Evolutionary conservation across 2,329 filamentous ascomycete species (phyloP).

Genomic region (Cryphonectria parasitica): DNA sequence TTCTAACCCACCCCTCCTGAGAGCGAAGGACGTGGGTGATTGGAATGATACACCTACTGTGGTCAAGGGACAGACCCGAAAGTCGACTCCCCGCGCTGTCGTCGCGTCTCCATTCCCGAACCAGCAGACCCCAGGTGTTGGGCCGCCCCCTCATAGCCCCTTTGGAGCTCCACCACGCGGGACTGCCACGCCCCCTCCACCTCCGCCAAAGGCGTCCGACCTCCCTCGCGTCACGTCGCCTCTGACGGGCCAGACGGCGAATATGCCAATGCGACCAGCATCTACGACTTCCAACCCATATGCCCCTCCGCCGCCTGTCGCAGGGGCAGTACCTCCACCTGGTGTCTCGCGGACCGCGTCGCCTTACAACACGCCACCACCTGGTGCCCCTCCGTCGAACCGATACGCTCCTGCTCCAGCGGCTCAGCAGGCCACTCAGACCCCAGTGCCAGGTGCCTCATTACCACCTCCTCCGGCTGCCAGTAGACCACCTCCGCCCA

Average conservation of each 20-base stretch:
- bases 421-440: slow-evolving; percentile 55
- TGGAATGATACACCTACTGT: slow-evolving; percentile 98
- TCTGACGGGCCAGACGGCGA: slow-evolving; percentile 55
- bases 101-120: slow-evolving; percentile 78
- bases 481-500: slow-evolving; percentile 51
- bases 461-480: slow-evolving; percentile 47
- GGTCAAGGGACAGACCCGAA: slow-evolving; percentile 72
- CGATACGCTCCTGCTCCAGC: slow-evolving; percentile 74
- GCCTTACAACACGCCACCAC: slow-evolving; percentile 82
- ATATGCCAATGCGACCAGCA: slow-evolving; percentile 52
- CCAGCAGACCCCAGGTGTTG: slow-evolving; percentile 48
- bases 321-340: slow-evolving; percentile 46
- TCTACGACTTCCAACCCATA: slow-evolving; percentile 67
- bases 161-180: slow-evolving; percentile 60
- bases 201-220: slow-evolving; percentile 75
- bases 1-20: slow-evolving; percentile 68
- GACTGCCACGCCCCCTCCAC: slow-evolving; percentile 73
- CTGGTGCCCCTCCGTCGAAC: slow-evolving; percentile 69
- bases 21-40: slow-evolving; percentile 71
- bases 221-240: slow-evolving; percentile 76
- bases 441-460: slow-evolving; percentile 40
- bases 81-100: slow-evolving; percentile 72
- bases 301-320: slow-evolving; percentile 58
- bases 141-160: slow-evolving; percentile 61
- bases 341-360: slow-evolving; percentile 76